Evolutionary conservation across 805 yeast species (phyloP).

Genomic region (Candida broadrunensis): DNA sequence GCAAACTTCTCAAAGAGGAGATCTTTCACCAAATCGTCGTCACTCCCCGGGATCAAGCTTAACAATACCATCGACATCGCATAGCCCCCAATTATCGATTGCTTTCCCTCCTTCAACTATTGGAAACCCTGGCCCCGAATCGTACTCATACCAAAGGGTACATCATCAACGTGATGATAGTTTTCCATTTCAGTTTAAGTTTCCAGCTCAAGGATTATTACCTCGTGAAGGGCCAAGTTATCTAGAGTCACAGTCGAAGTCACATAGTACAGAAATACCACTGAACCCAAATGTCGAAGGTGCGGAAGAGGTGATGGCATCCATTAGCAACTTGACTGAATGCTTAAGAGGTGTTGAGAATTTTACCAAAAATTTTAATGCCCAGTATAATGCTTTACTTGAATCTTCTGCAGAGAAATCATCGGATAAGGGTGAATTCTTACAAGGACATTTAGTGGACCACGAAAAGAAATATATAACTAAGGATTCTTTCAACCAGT

Average conservation of each 20-base stretch:
- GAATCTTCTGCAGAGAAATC: background rate
- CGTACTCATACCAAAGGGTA: background rate
- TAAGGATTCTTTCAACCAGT: background rate
- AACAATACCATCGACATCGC: constrained; percentile 1
- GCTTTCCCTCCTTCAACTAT: background rate
- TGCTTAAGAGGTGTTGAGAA: background rate
- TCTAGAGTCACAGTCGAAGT: too few species aligned
- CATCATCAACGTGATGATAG: background rate
- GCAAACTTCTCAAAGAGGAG: background rate
- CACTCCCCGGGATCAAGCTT: constrained; percentile 1
- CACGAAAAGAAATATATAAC: background rate
- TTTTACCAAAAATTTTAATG: background rate
- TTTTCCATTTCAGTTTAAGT: background rate
- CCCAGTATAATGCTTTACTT: background rate
- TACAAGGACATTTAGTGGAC: background rate
- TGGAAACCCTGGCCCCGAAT: background rate
- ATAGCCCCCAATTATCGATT: constrained; percentile 3
- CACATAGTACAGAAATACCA: too few species aligned
- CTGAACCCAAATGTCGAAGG: background rate
- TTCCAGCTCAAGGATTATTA: background rate
- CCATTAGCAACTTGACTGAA: background rate
- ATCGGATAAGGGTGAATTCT: background rate
- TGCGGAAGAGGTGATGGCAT: background rate
- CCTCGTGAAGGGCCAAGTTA: background rate
- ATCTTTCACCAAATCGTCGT: background rate